Evolutionary conservation across 208 protist genomes (phyloP).

Genomic region (Crithidia acanthocephali): DNA sequence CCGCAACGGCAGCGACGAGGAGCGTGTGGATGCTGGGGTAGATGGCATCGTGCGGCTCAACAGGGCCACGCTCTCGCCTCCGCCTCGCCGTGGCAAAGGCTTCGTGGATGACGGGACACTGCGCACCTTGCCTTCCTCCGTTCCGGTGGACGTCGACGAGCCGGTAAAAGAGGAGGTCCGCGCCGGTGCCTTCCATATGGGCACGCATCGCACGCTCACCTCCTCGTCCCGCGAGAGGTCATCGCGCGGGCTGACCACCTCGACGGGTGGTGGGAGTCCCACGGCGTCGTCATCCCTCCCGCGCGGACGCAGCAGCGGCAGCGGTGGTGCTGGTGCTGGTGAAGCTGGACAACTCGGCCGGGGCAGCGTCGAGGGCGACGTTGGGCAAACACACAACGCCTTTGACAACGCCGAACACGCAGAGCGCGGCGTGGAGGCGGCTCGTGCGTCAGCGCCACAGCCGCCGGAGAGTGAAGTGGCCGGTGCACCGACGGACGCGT

Average conservation of each 20-base stretch:
- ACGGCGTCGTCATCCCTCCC: conserved; percentile 13
- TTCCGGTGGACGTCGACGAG: not conserved
- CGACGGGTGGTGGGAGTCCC: conserved; percentile 11
- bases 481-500: too few relatives aligned
- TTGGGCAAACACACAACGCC: not conserved
- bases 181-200: not conserved
- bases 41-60: too few relatives aligned
- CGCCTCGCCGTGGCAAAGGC: not conserved
- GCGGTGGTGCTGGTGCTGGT: not conserved
- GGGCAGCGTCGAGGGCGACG: not conserved
- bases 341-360: not conserved
- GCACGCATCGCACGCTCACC: too few relatives aligned
- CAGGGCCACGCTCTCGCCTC: too few relatives aligned
- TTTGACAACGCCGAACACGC: not conserved
- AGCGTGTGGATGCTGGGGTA: too few relatives aligned
- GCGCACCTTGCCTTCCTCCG: conserved; percentile 17
- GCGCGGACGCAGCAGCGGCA: conserved; percentile 8
- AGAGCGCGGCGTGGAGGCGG: not conserved
- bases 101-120: conserved; percentile 27
- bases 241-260: conserved; percentile 28
- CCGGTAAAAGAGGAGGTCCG: not conserved
- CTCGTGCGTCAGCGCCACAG: too few relatives aligned
- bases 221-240: conserved; percentile 27
- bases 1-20: too few relatives aligned
- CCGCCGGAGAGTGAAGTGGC: too few relatives aligned